A percentile compares a stretch with the other conserved stretches of the same genome.
Evolutionary conservation across 306 rosid species (phyloP).

Genomic region (Quercus mongolica): DNA sequence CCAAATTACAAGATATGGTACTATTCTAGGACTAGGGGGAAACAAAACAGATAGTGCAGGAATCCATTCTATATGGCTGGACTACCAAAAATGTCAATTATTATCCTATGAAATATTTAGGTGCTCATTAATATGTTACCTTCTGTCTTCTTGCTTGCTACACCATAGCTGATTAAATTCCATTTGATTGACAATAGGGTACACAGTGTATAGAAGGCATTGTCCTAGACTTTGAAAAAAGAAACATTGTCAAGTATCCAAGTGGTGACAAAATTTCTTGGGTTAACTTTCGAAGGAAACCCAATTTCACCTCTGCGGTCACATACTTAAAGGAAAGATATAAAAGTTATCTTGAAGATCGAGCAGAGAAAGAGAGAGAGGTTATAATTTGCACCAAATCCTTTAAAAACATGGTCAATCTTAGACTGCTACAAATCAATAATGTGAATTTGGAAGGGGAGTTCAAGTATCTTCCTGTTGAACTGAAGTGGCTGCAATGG

Average conservation of each 20-base stretch:
- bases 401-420: constrained; percentile 39
- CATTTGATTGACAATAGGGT: constrained; percentile 29
- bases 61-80: too few species aligned
- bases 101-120: not conserved
- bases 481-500: constrained; percentile 72
- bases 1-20: too few species aligned
- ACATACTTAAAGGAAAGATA: constrained; percentile 33
- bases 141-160: not conserved
- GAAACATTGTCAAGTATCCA: not conserved
- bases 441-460: constrained; percentile 42
- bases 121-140: not conserved
- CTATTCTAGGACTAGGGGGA: too few species aligned
- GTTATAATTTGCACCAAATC: constrained; percentile 27
- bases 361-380: constrained; percentile 25
- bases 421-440: constrained; percentile 60
- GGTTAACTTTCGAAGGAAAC: constrained; percentile 20
- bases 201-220: constrained; percentile 39
- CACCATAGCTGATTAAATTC: not conserved
- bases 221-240: constrained; percentile 39
- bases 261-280: constrained; percentile 22
- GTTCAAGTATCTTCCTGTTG: constrained; percentile 33
- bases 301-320: constrained; percentile 21
- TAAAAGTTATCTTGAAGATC: constrained; percentile 16
- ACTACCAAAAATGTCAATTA: too few species aligned
- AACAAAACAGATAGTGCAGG: too few species aligned